These are phyloP conservation scores for Cladobotryum mycophilum DNA, from an alignment of 2,329 filamentous ascomycete species.

Conservation along the genomic window DNA sequence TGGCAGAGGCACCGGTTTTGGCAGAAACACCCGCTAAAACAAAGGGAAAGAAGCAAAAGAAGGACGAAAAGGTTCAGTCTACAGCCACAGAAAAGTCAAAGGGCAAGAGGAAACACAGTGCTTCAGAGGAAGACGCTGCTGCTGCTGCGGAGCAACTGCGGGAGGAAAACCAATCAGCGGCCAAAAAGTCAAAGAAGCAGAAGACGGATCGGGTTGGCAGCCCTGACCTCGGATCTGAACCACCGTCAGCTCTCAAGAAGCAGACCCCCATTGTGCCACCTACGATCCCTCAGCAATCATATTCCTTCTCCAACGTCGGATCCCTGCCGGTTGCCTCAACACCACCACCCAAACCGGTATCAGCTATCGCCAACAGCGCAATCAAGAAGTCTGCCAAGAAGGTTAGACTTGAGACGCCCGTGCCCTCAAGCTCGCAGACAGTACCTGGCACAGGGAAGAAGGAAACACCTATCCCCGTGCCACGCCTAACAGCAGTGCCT, in stretches of 20 bases:
- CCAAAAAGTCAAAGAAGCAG: conserved; percentile 38
- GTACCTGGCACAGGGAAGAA: conserved; percentile 9
- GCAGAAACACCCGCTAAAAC: conserved; percentile 18
- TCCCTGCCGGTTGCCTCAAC: conserved; percentile 16
- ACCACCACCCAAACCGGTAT: conserved; percentile 16
- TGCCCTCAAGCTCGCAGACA: conserved; percentile 13
- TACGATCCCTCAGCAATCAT: conserved; percentile 19
- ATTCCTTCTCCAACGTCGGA: conserved; percentile 12
- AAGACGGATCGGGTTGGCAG: conserved; percentile 28
- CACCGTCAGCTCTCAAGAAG: conserved; percentile 20
- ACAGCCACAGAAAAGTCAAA: conserved; percentile 1
- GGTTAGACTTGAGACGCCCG: not conserved
- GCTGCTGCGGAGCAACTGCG: conserved; percentile 30
- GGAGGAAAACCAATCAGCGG: conserved; percentile 27
- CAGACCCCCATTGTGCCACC: conserved; percentile 30
- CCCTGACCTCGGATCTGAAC: conserved; percentile 29
- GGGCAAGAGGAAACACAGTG: conserved; percentile 31
- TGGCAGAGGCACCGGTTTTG: conserved; percentile 33
- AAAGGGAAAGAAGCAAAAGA: conserved; percentile 28
- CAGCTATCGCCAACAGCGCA: conserved; percentile 16
- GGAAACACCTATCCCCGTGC: conserved; percentile 24
- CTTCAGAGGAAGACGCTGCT: conserved; percentile 33
- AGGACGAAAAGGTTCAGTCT: conserved; percentile 7
- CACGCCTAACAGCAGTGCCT: conserved; percentile 26
- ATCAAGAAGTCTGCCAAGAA: conserved; percentile 19